Base-by-base conservation (phyloP, 768 basidiomycete genomes). In the Pleurotus salmoneostramineus region DNA sequence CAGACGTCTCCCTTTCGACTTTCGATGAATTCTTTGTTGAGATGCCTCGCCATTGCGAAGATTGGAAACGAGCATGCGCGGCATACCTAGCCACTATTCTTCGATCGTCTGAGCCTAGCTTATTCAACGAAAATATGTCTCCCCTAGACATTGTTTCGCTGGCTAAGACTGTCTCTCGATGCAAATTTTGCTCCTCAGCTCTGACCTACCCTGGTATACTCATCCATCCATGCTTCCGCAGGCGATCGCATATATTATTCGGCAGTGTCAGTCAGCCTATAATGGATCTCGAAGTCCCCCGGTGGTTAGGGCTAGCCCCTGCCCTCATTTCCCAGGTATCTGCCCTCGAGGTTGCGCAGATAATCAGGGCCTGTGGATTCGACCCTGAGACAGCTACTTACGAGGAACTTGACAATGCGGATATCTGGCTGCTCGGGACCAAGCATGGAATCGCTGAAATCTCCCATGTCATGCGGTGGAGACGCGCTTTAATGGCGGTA, bases 301-400 rank as follows among this genome's bases (percentile, higher is more conserved):
- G 44, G 14, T 45, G 44, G 44, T n/a, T 45, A 17, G 17, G 8
- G 12, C 6, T 17, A 45, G 44, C 15, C 17, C 44, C 44, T 11
- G 15, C 12, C n/a, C 12, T n/a, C 12, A 14, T 45, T 11, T 17
- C 17, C 12, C 15, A 11, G 6, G 8, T 17, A 7, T 6, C 6
- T 6, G n/a, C n/a, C 15, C 14, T n/a, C 44, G 12, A 14, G 11
- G 71, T 72, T 11, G 61, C 60, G 36, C 62, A 62, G n/a, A 55
- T 77, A n/a, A 45, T 75, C 36, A 60, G 65, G 52, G 69, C 67
- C 3, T 72, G 70, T 58, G 65, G 65, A 14, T 59, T 74, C 63
- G 62, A 69, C 47, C 45, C 58, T 12, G 47, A 15, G 10, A 58
- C 57, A n/a, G 63, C 66, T 17, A 72, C 64, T 4, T 66, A 64